These are phyloP conservation scores for Zopfia rhizophila DNA, from an alignment of 2,329 filamentous ascomycete genomes.

Conservation along the genomic window DNA sequence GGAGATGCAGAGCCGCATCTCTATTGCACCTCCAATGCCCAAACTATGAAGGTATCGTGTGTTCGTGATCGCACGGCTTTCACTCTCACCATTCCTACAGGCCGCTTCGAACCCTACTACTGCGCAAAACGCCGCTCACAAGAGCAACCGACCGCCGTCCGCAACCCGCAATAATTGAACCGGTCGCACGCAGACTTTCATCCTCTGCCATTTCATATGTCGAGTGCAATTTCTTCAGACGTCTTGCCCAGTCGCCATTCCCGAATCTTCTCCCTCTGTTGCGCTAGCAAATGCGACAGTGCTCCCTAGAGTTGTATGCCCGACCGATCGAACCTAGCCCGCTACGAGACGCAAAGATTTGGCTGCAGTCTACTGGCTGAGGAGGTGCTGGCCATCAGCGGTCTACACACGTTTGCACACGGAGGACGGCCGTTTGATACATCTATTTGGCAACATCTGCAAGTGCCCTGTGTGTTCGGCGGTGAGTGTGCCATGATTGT, in stretches of 20 bases:
- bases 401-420: not conserved
- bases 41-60: conserved; percentile 5
- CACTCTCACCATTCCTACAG: not conserved
- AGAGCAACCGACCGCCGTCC: not conserved
- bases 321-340: not conserved
- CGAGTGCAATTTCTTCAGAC: conserved; percentile 22
- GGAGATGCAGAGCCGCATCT: conserved; percentile 17
- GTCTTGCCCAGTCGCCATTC: conserved; percentile 8
- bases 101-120: not conserved
- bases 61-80: conserved; percentile 2
- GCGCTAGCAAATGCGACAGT: conserved; percentile 17
- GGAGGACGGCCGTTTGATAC: conserved; percentile 3
- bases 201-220: conserved; percentile 25
- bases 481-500: conserved; percentile 38
- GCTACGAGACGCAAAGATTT: not conserved
- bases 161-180: conserved; percentile 10
- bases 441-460: conserved; percentile 16
- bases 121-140: not conserved
- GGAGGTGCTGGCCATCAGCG: not conserved
- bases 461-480: conserved; percentile 29
- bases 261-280: conserved; percentile 7
- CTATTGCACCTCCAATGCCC: conserved; percentile 18
- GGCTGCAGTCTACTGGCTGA: not conserved
- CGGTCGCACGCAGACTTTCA: conserved; percentile 12
- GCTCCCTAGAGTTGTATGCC: conserved; percentile 3